These are phyloP conservation scores for Apiotrichum montevideense DNA, from an alignment of 1,284 basidiomycete species.

Conservation along the genomic window DNA sequence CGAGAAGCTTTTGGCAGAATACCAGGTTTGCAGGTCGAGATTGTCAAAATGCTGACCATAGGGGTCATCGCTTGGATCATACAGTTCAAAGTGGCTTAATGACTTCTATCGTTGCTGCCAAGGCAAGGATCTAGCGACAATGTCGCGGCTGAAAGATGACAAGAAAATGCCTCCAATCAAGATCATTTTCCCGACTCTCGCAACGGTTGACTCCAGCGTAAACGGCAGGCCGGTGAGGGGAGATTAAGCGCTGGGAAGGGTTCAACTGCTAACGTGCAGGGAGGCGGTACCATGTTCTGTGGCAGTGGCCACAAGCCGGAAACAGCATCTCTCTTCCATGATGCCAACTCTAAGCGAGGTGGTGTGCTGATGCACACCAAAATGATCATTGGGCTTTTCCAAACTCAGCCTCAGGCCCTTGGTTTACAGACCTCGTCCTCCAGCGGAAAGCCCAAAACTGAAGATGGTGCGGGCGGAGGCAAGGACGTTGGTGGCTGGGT, in stretches of 20 bases:
- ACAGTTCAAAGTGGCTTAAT: constrained; percentile 38
- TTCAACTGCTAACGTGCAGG: constrained; percentile 13
- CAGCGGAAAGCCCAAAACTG: constrained; percentile 28
- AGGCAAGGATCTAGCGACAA: constrained; percentile 22
- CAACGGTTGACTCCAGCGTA: constrained; percentile 35
- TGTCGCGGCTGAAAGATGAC: not conserved
- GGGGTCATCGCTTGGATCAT: constrained; percentile 43
- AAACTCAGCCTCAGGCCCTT: constrained; percentile 15
- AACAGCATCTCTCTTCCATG: constrained; percentile 34
- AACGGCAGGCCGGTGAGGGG: constrained; percentile 26
- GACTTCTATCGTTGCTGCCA: constrained; percentile 33
- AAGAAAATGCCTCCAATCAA: constrained; percentile 31
- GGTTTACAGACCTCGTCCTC: constrained; percentile 5
- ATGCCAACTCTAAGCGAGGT: constrained; percentile 44
- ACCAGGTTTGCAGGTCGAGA: constrained; percentile 31
- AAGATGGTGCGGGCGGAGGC: constrained; percentile 16
- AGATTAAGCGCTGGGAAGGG: not conserved
- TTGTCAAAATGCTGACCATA: constrained; percentile 6
- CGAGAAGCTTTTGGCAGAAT: constrained; percentile 37
- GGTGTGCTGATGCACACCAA: constrained; percentile 47
- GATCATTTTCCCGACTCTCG: constrained; percentile 40
- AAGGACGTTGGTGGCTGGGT: constrained; percentile 38
- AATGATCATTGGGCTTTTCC: constrained; percentile 40
- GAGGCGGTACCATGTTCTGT: constrained; percentile 46
- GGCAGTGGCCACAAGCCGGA: constrained; percentile 27